phyloP scores from a whole-genome alignment of 2,329 filamentous ascomycete species.

The Diplodia intermedia region DNA sequence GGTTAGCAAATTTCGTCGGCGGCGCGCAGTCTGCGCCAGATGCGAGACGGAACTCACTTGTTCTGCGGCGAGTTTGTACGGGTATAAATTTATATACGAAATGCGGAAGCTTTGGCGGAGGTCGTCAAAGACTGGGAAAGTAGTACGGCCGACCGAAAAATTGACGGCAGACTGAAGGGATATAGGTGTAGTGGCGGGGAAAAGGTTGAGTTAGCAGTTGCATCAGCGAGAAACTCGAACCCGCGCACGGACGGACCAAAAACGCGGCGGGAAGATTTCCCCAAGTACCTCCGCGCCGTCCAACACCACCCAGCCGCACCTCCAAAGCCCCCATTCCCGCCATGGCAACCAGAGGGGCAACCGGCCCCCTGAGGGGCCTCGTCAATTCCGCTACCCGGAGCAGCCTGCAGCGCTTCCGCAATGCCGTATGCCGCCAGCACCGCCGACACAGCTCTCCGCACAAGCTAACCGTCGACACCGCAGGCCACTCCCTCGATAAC shows the following conservation, averaged over 20 bases:
- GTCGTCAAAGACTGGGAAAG: no score
- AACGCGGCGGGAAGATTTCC: slow-evolving; percentile 11
- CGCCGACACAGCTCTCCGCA: slow-evolving; percentile 1
- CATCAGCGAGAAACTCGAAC: slow-evolving; percentile 23
- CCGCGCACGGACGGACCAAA: neutral
- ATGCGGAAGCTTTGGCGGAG: neutral
- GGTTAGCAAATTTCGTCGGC: neutral
- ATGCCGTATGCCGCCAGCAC: slow-evolving; percentile 20
- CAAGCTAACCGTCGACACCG: slow-evolving; percentile 10
- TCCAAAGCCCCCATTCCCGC: neutral
- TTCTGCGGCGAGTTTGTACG: slow-evolving; percentile 20
- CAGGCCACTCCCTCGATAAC: slow-evolving; percentile 32
- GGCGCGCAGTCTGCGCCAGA: slow-evolving; percentile 2
- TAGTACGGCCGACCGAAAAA: neutral
- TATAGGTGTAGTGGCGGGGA: slow-evolving; percentile 12
- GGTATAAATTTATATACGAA: neutral
- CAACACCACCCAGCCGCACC: slow-evolving; percentile 13
- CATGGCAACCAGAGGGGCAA: slow-evolving; percentile 32
- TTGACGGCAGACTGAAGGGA: slow-evolving; percentile 11
- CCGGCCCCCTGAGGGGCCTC: slow-evolving; percentile 25
- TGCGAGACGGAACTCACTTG: slow-evolving; percentile 35
- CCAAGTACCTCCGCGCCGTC: slow-evolving; percentile 22
- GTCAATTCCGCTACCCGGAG: slow-evolving; percentile 12
- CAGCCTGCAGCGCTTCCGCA: slow-evolving; percentile 2
- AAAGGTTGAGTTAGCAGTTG: neutral